Evolutionary conservation across 2,329 filamentous ascomycete species (phyloP), one percentile per base, ranked within the genome.

Genomic region (Karstenula rhodostoma): DNA sequence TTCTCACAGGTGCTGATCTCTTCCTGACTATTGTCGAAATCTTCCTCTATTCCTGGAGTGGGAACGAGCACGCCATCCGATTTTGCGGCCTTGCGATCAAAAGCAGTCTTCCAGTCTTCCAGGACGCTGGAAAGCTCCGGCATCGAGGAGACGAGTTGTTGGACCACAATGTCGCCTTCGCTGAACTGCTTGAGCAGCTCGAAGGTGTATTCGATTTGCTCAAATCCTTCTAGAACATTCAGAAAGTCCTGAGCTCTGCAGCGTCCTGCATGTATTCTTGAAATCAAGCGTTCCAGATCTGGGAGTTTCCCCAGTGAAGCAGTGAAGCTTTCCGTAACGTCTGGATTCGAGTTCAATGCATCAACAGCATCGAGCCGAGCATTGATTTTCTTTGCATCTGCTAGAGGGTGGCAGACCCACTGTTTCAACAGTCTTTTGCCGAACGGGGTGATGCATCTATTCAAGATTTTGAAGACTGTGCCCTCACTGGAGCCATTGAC

Each of bases 151-250:
- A 98, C 88, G 42, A 99, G 86, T 56, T 93, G 89, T 59, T 93
- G 91, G 44, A 99, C 90, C 2, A 98, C 85, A 2, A 93, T 91
- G 52, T 93, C 90, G 2, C 90, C 91, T n/a, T 89, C 86, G 56
- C 89, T 87, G 69, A 91, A 91, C 9, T 89, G 85, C 49, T 86
- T 84, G 1, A 98, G 85, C 23, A 98, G 84, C 54, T 88, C 86
- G 85, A 97, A 92, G 0, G 94, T 96, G 76, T 97, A 95, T 64
- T 97, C 93, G 48, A 99, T 98, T 78, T 97, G 94, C 80, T 98
- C 95, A 69, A 97, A 99, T 0, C 95, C 95, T 77, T 98, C 94
- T 0, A 99, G 83, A 0, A 98, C 94, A 50, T 89, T 91, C 48
- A 98, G 88, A 76, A 99, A 99, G 74, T 99, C 95, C 58, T 95